These are phyloP conservation scores for Populus simonii DNA, from an alignment of 345 rosid genomes.

Conservation along the genomic window DNA sequence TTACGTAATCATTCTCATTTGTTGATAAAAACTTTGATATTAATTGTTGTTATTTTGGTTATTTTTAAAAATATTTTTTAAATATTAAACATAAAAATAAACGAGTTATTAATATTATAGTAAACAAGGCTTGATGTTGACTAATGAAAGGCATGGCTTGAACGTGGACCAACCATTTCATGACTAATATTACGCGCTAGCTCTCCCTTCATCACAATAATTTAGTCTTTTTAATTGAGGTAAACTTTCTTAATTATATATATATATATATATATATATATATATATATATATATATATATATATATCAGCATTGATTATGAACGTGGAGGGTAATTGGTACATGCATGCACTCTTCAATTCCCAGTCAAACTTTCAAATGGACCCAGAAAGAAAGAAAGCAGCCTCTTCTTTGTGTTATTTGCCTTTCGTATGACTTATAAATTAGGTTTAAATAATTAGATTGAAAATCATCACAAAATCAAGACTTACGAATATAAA, in stretches of 20 bases:
- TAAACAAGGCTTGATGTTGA: background rate
- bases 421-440: background rate
- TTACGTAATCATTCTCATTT: background rate
- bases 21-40: background rate
- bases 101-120: too few relatives aligned
- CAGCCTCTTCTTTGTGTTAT: background rate
- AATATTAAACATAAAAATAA: too few relatives aligned
- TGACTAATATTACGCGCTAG: conserved; percentile 26
- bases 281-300: too few relatives aligned
- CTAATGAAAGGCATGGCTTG: background rate
- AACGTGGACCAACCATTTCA: conserved; percentile 36
- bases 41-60: background rate
- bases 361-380: background rate
- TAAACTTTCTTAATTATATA: too few relatives aligned
- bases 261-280: too few relatives aligned
- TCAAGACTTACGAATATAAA: too few relatives aligned
- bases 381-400: too few relatives aligned
- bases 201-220: background rate
- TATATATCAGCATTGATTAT: background rate
- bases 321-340: background rate
- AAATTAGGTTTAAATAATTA: too few relatives aligned
- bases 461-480: too few relatives aligned
- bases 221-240: conserved; percentile 2
- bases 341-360: background rate
- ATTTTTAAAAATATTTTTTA: too few relatives aligned